phyloP scores from a whole-genome alignment of 768 basidiomycete species.

The Boletus reticulatus region DNA sequence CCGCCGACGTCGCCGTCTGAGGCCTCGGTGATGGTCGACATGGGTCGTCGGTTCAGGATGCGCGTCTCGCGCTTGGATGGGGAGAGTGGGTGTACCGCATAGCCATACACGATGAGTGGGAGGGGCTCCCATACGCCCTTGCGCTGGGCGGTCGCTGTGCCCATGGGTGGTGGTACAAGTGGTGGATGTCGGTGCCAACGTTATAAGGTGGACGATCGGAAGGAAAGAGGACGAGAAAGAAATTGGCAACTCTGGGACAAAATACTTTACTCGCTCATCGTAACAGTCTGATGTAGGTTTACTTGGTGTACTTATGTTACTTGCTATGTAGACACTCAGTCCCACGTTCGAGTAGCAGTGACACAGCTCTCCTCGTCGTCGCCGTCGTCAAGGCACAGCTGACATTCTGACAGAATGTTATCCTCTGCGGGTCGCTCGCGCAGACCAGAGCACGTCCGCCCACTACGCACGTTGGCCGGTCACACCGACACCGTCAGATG shows the following conservation, averaged over 20 bases:
- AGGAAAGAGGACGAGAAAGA: neutral
- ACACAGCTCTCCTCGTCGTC: no score
- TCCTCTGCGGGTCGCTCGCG: constrained; percentile 21
- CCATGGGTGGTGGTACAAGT: constrained; percentile 6
- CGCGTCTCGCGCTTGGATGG: constrained; percentile 74
- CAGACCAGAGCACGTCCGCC: constrained; percentile 25
- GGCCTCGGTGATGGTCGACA: constrained; percentile 44
- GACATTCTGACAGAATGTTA: constrained; percentile 11
- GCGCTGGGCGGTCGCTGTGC: constrained; percentile 26
- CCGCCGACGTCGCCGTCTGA: constrained; percentile 61
- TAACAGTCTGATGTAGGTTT: no score
- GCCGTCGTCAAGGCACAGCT: no score
- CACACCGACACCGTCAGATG: constrained; percentile 26
- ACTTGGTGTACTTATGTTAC: no score
- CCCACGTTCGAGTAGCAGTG: no score
- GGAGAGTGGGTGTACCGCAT: constrained; percentile 81
- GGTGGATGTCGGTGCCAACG: no score
- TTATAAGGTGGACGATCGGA: neutral
- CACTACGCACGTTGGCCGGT: constrained; percentile 31
- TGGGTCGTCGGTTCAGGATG: constrained; percentile 42
- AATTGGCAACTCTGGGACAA: neutral
- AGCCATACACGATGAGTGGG: constrained; percentile 82
- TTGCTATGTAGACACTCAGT: no score
- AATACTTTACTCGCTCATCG: neutral
- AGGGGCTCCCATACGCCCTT: constrained; percentile 62